Percentiles rank a stretch among this genome's conserved stretches.
Evolutionary conservation across 2,329 filamentous ascomycete species (phyloP).

Genomic region (Microcera coccophila): DNA sequence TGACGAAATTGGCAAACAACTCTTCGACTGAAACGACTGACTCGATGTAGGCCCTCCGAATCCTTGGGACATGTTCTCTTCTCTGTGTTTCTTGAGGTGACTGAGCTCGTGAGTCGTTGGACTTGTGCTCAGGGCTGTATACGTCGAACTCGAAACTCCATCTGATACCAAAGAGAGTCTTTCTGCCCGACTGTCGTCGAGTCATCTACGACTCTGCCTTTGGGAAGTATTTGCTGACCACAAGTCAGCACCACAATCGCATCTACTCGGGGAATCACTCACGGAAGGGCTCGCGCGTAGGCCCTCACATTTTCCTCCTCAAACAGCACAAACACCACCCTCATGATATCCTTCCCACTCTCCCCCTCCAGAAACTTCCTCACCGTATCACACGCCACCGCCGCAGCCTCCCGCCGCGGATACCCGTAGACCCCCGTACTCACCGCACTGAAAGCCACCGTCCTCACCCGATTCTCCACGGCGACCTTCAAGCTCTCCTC

Average conservation of each 20-base stretch:
- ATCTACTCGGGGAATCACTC: constrained; percentile 20
- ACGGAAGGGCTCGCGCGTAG: constrained; percentile 72
- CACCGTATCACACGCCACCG: constrained; percentile 61
- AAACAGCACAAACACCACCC: constrained; percentile 83
- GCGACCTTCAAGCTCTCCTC: constrained; percentile 68
- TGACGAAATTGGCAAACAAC: too few relatives aligned
- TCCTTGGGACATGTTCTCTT: too few relatives aligned
- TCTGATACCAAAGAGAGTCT: too few relatives aligned
- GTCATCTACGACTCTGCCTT: too few relatives aligned
- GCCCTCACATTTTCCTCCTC: constrained; percentile 69
- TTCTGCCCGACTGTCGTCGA: too few relatives aligned
- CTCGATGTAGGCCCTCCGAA: too few relatives aligned
- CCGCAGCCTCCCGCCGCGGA: constrained; percentile 68
- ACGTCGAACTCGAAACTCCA: too few relatives aligned
- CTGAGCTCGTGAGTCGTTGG: too few relatives aligned
- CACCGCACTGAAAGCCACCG: constrained; percentile 76
- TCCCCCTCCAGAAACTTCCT: constrained; percentile 50
- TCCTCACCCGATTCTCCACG: constrained; percentile 59
- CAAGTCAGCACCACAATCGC: background rate
- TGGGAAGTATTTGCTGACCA: constrained; percentile 26
- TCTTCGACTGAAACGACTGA: too few relatives aligned
- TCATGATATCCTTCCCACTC: constrained; percentile 54
- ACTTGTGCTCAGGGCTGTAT: too few relatives aligned
- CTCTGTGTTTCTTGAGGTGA: too few relatives aligned
- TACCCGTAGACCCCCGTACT: constrained; percentile 92